phyloP scores from a whole-genome alignment of 2,329 filamentous ascomycete genomes.

The Beauveria sp. region DNA sequence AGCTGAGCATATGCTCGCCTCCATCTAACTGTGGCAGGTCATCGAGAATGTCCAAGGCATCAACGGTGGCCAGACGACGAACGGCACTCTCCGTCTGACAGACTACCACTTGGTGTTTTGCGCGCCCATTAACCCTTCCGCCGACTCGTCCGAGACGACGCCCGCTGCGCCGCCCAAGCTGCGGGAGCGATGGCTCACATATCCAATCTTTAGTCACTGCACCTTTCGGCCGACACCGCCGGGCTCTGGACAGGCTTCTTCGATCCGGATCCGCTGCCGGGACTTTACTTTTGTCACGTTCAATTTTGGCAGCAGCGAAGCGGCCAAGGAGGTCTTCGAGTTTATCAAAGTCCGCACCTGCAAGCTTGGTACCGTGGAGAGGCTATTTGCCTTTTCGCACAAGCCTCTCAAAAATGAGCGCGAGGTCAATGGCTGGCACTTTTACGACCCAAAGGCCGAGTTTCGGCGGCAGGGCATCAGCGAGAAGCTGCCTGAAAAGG shows the following conservation, averaged over 20 bases:
- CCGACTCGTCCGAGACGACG: constrained; percentile 19
- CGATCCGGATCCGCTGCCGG: constrained; percentile 79
- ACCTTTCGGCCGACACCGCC: constrained; percentile 66
- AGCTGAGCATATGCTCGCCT: constrained; percentile 15
- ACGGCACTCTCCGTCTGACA: constrained; percentile 52
- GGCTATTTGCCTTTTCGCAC: constrained; percentile 85
- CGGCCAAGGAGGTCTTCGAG: constrained; percentile 80
- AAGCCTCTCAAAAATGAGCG: constrained; percentile 66
- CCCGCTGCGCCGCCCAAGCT: constrained; percentile 23
- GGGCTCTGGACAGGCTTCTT: constrained; percentile 62
- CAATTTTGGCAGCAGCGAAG: constrained; percentile 67
- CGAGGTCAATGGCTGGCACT: constrained; percentile 67
- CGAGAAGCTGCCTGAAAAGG: constrained; percentile 65
- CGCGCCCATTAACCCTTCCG: constrained; percentile 30
- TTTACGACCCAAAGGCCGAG: constrained; percentile 82
- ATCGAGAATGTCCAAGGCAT: constrained; percentile 54
- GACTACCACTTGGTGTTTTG: constrained; percentile 54
- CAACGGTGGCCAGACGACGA: constrained; percentile 48
- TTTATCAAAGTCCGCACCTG: constrained; percentile 76
- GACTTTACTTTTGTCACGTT: constrained; percentile 94
- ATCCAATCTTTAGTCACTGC: constrained; percentile 82
- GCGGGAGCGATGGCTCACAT: constrained; percentile 85
- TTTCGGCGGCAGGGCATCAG: constrained; percentile 83
- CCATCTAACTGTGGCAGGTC: constrained; percentile 26
- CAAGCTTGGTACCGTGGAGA: constrained; percentile 74